Conservation (phyloP, 148 eudicot genomes). For the Chenopodium berlandieri region DNA sequence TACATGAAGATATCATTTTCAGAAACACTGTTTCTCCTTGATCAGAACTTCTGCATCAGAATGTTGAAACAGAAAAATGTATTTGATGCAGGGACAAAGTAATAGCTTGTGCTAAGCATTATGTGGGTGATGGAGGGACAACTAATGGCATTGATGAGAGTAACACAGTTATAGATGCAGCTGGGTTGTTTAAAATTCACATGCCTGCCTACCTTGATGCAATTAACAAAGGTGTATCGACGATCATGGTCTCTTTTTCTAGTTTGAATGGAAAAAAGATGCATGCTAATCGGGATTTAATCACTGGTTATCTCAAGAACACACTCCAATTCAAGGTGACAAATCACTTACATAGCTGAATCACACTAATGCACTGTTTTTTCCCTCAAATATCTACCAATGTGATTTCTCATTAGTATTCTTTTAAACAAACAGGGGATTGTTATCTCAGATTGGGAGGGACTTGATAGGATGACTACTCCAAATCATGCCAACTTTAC, state of each 20-base stretch:
- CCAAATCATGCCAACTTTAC: constrained; percentile 37
- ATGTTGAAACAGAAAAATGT: neutral
- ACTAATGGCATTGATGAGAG: constrained; percentile 26
- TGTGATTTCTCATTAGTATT: neutral
- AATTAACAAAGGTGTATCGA: constrained; percentile 32
- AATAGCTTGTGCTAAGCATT: constrained; percentile 40
- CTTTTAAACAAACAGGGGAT: constrained; percentile 19
- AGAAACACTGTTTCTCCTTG: neutral
- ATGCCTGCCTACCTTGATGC: constrained; percentile 42
- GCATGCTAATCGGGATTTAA: constrained; percentile 31
- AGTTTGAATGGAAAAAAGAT: constrained; percentile 37
- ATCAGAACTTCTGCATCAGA: neutral
- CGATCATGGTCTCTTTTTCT: constrained; percentile 37
- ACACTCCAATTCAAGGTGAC: constrained; percentile 37
- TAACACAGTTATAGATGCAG: constrained; percentile 28
- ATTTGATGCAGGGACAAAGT: constrained; percentile 28
- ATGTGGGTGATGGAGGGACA: constrained; percentile 39
- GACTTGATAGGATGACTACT: constrained; percentile 30
- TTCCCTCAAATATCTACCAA: neutral
- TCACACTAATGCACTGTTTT: neutral
- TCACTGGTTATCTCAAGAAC: constrained; percentile 34
- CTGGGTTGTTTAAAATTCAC: constrained; percentile 31
- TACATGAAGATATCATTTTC: neutral
- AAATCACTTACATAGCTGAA: neutral
- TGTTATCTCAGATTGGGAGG: constrained; percentile 34